Evolutionary conservation across 179 eudicot species (phyloP).

Genomic region (Silene coronaria): DNA sequence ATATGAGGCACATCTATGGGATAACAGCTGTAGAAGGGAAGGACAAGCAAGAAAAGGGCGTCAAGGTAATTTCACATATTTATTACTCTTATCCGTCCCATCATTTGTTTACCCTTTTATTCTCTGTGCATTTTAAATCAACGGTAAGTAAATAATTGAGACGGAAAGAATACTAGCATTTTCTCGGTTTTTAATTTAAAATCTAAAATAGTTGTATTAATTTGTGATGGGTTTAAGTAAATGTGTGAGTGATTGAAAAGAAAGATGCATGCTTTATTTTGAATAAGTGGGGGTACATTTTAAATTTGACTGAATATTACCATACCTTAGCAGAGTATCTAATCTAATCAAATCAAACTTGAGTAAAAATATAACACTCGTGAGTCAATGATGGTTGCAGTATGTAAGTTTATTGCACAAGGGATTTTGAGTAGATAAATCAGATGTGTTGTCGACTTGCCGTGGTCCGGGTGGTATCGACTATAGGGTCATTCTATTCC

Average conservation of each 20-base stretch:
- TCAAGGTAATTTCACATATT: conserved; percentile 55
- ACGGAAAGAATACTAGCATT: neutral
- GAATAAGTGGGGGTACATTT: neutral
- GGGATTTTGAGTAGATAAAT: too few relatives aligned
- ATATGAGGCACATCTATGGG: conserved; percentile 99
- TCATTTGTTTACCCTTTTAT: too few relatives aligned
- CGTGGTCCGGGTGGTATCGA: too few relatives aligned
- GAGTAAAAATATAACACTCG: too few relatives aligned
- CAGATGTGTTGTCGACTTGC: too few relatives aligned
- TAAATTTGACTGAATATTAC: neutral
- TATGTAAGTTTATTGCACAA: too few relatives aligned
- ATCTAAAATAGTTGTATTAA: neutral
- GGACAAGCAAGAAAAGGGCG: conserved; percentile 98
- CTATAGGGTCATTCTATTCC: too few relatives aligned
- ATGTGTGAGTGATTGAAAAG: conserved; percentile 25
- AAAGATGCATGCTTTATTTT: conserved; percentile 28
- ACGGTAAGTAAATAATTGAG: neutral
- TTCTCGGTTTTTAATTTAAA: too few relatives aligned
- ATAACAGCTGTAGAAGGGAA: conserved; percentile 96
- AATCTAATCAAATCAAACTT: conserved; percentile 10
- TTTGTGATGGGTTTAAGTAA: neutral
- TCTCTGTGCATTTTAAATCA: too few relatives aligned
- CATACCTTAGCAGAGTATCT: neutral
- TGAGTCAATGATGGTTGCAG: too few relatives aligned
- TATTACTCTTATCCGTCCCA: too few relatives aligned